These are phyloP conservation scores for Fraxinus ornus DNA, from an alignment of 305 asterid genomes.

Conservation along the genomic window DNA sequence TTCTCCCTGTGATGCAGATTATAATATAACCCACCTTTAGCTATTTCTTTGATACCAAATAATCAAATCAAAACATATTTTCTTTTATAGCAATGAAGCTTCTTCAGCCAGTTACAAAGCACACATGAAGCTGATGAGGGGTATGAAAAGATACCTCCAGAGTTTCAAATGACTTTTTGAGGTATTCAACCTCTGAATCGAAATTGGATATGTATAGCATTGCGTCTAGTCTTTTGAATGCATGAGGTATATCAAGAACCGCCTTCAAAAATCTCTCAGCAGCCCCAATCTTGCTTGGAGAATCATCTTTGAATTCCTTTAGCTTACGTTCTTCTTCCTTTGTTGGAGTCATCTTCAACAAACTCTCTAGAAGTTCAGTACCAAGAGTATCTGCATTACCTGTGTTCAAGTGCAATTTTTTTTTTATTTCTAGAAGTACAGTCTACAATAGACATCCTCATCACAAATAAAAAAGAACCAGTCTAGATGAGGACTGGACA, in stretches of 20 bases:
- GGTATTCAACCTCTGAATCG: slow-evolving; percentile 84
- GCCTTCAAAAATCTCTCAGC: slow-evolving; percentile 86
- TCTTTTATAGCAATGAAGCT: not conserved
- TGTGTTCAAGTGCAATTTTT: slow-evolving; percentile 29
- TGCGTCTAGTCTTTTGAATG: slow-evolving; percentile 81
- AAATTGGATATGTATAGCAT: slow-evolving; percentile 79
- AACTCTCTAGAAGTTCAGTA: slow-evolving; percentile 80
- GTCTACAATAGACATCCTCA: not conserved
- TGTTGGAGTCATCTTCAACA: slow-evolving; percentile 88
- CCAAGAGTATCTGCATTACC: slow-evolving; percentile 83
- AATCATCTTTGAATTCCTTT: slow-evolving; percentile 66
- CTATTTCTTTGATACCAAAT: not conserved
- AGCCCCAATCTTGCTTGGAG: slow-evolving; percentile 69
- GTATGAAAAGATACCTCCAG: slow-evolving; percentile 63
- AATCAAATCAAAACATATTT: not conserved
- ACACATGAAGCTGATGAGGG: slow-evolving; percentile 12
- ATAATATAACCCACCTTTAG: not conserved
- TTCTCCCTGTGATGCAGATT: not conserved
- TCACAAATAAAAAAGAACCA: not conserved
- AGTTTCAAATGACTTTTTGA: slow-evolving; percentile 73
- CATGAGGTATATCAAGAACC: slow-evolving; percentile 74
- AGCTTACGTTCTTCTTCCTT: slow-evolving; percentile 89
- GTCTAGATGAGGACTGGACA: not conserved
- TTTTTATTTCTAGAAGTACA: slow-evolving; percentile 5
- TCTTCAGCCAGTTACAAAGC: not conserved